phyloP scores from a whole-genome alignment of 176 grass and related monocot genomes.

The Phyllostachys edulis region DNA sequence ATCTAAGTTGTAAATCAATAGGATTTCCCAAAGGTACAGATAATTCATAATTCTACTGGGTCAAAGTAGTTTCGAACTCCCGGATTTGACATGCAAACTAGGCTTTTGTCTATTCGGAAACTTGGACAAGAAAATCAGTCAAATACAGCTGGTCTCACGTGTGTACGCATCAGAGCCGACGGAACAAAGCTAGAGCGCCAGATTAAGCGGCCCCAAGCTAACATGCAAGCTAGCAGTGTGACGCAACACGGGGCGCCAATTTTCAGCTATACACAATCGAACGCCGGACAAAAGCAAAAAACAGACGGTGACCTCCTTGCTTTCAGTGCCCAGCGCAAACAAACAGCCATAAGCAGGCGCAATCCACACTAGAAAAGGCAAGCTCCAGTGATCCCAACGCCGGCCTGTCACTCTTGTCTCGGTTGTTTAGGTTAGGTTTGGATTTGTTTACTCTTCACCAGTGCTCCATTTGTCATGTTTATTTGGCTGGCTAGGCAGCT shows the following conservation, averaged over 20 bases:
- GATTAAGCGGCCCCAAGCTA: background rate
- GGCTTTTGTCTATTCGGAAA: background rate
- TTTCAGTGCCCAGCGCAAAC: conserved; percentile 53
- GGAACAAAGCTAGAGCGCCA: background rate
- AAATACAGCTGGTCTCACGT: background rate
- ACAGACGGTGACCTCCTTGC: conserved; percentile 21
- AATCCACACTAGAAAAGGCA: conserved; percentile 17
- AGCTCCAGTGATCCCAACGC: conserved; percentile 30
- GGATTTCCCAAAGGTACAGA: no score
- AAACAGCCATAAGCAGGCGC: conserved; percentile 11
- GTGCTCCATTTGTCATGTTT: background rate
- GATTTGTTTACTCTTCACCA: background rate
- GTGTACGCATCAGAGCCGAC: background rate
- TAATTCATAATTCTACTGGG: no score
- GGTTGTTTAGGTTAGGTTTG: background rate
- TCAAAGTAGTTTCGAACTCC: background rate
- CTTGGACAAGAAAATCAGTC: background rate
- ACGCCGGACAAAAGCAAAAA: background rate
- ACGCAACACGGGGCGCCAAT: background rate
- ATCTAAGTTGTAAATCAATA: no score
- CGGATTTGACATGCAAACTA: background rate
- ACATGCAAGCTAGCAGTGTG: background rate
- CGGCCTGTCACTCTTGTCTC: background rate
- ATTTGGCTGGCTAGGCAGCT: background rate
- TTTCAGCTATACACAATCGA: background rate